Base-by-base conservation (phyloP, 257 asterid genomes). In the Gentiana dahurica region DNA sequence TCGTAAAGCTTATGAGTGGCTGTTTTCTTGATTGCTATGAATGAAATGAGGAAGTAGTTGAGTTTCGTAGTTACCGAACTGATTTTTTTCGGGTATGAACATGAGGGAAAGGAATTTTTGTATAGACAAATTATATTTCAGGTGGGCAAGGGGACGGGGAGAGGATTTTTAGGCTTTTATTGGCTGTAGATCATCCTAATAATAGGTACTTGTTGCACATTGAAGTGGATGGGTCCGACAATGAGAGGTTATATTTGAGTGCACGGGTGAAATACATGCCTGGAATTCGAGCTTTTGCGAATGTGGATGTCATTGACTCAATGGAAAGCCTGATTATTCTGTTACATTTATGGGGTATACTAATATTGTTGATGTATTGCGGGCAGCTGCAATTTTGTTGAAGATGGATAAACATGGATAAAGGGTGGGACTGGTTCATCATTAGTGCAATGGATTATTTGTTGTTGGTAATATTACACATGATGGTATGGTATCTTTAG, bases 151-250 rank as follows among this genome's bases (percentile, higher is more conserved):
- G 94, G 11, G 95, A 91, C 52, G 81, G 33, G 4, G 95, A 83
- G 47, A 76, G 94, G 54, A 65, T 91, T 53, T 88, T 83, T 72
- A 85, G 98, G 70, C 78, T 91, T 33, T 54, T 91, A 65, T 75
- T 85, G 47, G 94, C 97, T 60, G 95, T 85, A 36, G 87, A 91
- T 79, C 97, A 91, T 63, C 98, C 98, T 12, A 80, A 97, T 78
- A 91, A 91, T 77, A 76, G 93, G 78, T 91, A 91, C 62, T 65
- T 91, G 75, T 78, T 91, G 76, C 98, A 91, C 53, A 78, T 88
- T 58, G 76, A 86, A 58, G 69, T 73, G 3, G 95, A 85, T 46
- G 98, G 93, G 67, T 49, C 75, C 51, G 82, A 85, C 46, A 77
- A 68, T 3, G 98, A 91, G 79, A 81, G 98, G 75, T 24, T 62